Percentiles rank a stretch among this genome's conserved stretches.
Conservation (phyloP, 495 filamentous ascomycete genomes). For the Astrothelium macrocarpum region DNA sequence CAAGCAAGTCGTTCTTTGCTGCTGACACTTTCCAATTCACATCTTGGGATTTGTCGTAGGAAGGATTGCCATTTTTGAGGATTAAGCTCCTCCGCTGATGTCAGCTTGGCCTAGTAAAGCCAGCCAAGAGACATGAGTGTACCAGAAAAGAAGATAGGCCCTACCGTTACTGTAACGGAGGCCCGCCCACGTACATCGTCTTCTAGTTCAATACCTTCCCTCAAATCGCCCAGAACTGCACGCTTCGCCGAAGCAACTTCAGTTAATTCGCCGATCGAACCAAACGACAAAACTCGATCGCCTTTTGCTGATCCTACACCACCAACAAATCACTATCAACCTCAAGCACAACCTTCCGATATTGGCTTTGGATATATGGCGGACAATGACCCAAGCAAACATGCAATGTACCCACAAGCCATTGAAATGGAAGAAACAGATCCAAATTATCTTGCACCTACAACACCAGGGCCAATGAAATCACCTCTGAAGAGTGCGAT, state of each 20-base stretch:
- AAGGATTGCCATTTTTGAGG: not conserved
- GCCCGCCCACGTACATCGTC: conserved; percentile 23
- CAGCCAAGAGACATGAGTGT: not conserved
- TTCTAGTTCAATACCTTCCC: conserved; percentile 35
- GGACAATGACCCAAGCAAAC: conserved; percentile 43
- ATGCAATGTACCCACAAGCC: conserved; percentile 36
- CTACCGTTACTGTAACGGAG: conserved; percentile 20
- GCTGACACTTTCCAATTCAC: not conserved
- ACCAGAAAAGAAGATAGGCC: conserved; percentile 26
- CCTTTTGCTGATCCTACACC: conserved; percentile 62
- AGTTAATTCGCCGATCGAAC: conserved; percentile 73
- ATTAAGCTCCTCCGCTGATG: not conserved
- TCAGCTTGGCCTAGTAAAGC: not conserved
- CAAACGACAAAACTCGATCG: conserved; percentile 36
- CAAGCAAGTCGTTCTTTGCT: not conserved
- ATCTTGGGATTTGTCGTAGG: not conserved
- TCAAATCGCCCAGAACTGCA: conserved; percentile 70
- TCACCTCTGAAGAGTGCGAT: conserved; percentile 66
- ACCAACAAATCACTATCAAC: conserved; percentile 46
- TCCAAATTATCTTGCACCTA: conserved; percentile 36
- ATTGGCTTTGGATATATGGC: conserved; percentile 87
- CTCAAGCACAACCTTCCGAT: conserved; percentile 64
- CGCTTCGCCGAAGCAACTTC: conserved; percentile 87
- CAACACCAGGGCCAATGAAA: conserved; percentile 55
- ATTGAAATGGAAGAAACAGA: conserved; percentile 39